Base-by-base conservation (phyloP, 2,329 filamentous ascomycete genomes). In the Fulvia fulva region DNA sequence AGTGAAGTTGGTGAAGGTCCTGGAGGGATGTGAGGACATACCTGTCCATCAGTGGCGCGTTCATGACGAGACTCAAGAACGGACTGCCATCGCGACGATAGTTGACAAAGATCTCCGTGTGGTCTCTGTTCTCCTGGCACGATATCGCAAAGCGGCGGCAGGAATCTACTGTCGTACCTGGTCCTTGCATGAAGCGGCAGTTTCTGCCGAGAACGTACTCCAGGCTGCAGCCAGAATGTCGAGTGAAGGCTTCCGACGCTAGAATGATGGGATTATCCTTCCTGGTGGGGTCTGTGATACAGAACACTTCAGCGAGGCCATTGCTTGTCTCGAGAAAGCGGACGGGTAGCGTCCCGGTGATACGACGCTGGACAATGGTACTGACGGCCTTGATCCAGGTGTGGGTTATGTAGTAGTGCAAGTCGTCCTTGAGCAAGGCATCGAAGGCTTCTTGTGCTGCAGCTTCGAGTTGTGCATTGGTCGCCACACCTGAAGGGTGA, bases 171-270 rank as follows among this genome's bases (percentile, higher is more conserved):
- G 58, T 60, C 5, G 88, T 91, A 2, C 53, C 83, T 0, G 88
- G 88, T 0, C 89, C 89, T 70, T 91, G 88, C 1, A 92, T 80
- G 66, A 92, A 91, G 5, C 88, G 83, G 65, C 88, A 91, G 63
- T 92, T 92, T 30, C 87, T 83, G 0, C 89, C 89, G 11, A 91
- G 81, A 3, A 86, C 83, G 68, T 91, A 90, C 52, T 80, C 80
- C 74, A 89, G 84, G 1, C 87, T 87, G 67, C 91, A 91, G 63
- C 90, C 87, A 0, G 87, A 90, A 6, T 86, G 88, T 44, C 83
- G 81, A 64, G 89, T 83, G 65, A 90, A 91, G 71, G 89, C 87
- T 78, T 90, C 85, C 2, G 87, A 90, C 6, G 87, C 86, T 71
- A 91, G 89, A 1, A 91, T 83, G 60, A 91, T 88, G 0, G 88